Percentiles rank a stretch among this genome's conserved stretches.
Evolutionary conservation across 192 early-diverging fungal genomes (phyloP).

Genomic region (Entophlyctis helioformis): DNA sequence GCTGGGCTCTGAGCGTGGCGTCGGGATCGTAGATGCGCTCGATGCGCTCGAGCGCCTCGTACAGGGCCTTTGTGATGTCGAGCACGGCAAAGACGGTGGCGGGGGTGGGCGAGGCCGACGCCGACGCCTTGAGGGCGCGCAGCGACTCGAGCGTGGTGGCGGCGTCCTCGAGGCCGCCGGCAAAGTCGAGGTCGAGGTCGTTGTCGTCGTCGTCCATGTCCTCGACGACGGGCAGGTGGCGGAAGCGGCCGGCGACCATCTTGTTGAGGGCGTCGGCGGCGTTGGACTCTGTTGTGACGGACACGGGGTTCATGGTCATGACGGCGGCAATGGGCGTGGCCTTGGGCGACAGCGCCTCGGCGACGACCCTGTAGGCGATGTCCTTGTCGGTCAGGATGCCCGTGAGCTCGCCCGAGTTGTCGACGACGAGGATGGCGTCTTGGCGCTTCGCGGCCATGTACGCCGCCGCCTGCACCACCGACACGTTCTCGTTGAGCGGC

Average conservation of each 20-base stretch:
- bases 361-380: conserved; percentile 89
- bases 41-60: conserved; percentile 31
- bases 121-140: conserved; percentile 67
- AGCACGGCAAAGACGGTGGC: conserved; percentile 30
- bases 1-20: no score
- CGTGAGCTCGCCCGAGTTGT: conserved; percentile 77
- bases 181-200: conserved; percentile 6
- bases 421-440: conserved; percentile 91
- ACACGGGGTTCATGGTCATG: conserved; percentile 85
- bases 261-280: conserved; percentile 30
- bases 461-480: conserved; percentile 34
- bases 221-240: conserved; percentile 37
- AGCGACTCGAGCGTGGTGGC: no score
- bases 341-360: conserved; percentile 39
- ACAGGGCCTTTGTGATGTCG: conserved; percentile 40
- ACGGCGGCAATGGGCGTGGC: conserved; percentile 62
- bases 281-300: conserved; percentile 50
- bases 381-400: conserved; percentile 99
- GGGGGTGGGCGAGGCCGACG: conserved; percentile 30
- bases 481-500: no score
- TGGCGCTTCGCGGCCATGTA: conserved; percentile 93
- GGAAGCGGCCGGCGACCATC: conserved; percentile 33
- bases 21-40: conserved; percentile 51
- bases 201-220: conserved; percentile 16
- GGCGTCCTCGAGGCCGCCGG: background rate